phyloP scores from a whole-genome alignment of 2,329 filamentous ascomycete species.

The Exophiala sp. region DNA sequence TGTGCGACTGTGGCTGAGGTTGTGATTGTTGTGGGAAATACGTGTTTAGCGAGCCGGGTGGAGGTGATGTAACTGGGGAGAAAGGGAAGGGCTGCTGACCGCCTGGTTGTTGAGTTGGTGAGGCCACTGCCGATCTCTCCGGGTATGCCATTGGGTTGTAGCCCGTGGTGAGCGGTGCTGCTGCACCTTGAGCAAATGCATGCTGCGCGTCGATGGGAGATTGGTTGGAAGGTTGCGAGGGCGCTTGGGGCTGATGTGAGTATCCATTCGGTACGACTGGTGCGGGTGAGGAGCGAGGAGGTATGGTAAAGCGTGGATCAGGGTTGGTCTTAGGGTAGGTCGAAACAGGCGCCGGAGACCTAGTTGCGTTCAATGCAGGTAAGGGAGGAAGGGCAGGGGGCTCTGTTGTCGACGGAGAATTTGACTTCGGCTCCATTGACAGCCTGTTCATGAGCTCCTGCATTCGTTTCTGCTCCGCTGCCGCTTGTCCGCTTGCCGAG shows the following conservation, averaged over 20 bases:
- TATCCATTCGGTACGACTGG: constrained; percentile 27
- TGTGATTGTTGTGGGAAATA: constrained; percentile 17
- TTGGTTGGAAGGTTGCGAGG: constrained; percentile 14
- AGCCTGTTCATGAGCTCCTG: constrained; percentile 92
- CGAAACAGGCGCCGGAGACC: constrained; percentile 21
- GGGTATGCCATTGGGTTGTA: constrained; percentile 53
- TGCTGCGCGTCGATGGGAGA: constrained; percentile 24
- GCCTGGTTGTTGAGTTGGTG: constrained; percentile 18
- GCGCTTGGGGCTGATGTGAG: constrained; percentile 11
- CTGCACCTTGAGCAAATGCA: constrained; percentile 36
- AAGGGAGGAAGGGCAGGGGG: constrained; percentile 36
- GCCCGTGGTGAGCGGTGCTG: constrained; percentile 40
- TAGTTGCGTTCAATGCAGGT: constrained; percentile 30
- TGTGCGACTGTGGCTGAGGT: constrained; percentile 9
- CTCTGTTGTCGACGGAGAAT: constrained; percentile 44
- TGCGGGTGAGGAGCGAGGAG: constrained; percentile 27
- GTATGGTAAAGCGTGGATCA: constrained; percentile 29
- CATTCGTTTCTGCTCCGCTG: constrained; percentile 80
- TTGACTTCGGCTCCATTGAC: constrained; percentile 66
- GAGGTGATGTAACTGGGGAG: constrained; percentile 22
- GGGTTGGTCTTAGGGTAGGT: constrained; percentile 25
- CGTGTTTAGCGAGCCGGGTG: constrained; percentile 9
- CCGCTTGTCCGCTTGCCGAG: constrained; percentile 59
- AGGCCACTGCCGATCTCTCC: constrained; percentile 16
- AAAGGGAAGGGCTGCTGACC: constrained; percentile 16